Evolutionary conservation across 2,329 filamentous ascomycete genomes (phyloP).

Genomic region (Exophiala dermatitidis): DNA sequence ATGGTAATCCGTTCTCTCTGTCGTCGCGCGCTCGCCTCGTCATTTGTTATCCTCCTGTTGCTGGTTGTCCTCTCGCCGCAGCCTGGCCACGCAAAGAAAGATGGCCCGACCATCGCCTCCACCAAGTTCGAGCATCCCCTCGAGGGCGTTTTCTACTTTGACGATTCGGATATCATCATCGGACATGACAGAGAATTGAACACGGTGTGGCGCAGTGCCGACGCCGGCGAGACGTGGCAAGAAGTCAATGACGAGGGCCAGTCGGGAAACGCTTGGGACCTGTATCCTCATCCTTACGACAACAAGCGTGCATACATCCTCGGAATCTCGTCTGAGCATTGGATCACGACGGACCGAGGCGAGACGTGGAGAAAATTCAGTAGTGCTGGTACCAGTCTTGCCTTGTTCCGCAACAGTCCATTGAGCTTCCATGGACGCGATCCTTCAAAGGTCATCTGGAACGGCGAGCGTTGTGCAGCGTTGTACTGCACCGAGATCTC

Average conservation of each 20-base stretch:
- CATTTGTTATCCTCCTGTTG: constrained; percentile 17
- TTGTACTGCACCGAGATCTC: constrained; percentile 54
- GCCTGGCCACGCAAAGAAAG: constrained; percentile 45
- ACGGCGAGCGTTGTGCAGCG: constrained; percentile 61
- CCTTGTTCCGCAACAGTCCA: constrained; percentile 44
- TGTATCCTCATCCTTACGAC: constrained; percentile 74
- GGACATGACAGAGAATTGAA: constrained; percentile 60
- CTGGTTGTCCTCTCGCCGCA: constrained; percentile 13
- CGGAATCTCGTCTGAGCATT: constrained; percentile 63
- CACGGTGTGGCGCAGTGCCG: constrained; percentile 66
- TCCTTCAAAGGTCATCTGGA: constrained; percentile 77
- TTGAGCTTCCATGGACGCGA: constrained; percentile 79
- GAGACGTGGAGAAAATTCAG: constrained; percentile 72
- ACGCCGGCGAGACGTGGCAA: constrained; percentile 75
- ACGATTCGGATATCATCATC: constrained; percentile 75
- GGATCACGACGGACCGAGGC: constrained; percentile 74
- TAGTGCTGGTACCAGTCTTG: constrained; percentile 50
- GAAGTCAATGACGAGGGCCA: constrained; percentile 54
- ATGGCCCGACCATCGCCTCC: constrained; percentile 58
- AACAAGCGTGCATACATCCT: constrained; percentile 71
- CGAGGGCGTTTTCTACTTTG: constrained; percentile 74
- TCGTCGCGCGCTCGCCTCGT: constrained; percentile 16
- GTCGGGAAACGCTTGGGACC: constrained; percentile 53
- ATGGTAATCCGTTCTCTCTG: constrained; percentile 24
- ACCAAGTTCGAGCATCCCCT: constrained; percentile 62